Conservation (phyloP, 1,284 basidiomycete species). For the Cutaneotrichosporon sp. region DNA sequence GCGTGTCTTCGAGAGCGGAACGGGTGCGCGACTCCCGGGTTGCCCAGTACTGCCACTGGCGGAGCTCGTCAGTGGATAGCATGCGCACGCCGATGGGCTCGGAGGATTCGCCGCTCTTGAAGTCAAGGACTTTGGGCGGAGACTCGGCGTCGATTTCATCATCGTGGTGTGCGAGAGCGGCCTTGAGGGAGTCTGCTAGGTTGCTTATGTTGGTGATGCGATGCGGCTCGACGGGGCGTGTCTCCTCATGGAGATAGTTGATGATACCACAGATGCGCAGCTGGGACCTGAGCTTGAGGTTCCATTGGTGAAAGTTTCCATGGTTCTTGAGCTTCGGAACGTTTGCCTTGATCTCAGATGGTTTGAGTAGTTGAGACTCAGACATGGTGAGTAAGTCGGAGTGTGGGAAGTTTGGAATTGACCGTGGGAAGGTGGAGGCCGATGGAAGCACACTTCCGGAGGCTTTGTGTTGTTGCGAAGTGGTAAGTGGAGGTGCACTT, state of each 20-base stretch:
- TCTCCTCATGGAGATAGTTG: background rate
- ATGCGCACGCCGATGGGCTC: background rate
- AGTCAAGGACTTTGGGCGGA: background rate
- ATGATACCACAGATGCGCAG: background rate
- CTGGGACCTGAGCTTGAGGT: background rate
- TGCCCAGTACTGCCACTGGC: background rate
- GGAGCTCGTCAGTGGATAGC: background rate
- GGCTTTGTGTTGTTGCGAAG: no score
- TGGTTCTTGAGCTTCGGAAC: background rate
- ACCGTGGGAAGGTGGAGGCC: no score
- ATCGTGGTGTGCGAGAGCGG: background rate
- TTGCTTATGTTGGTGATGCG: background rate
- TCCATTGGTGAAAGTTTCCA: background rate
- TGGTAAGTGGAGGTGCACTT: no score
- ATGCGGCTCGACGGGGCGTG: background rate
- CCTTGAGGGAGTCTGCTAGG: background rate
- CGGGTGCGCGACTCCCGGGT: background rate
- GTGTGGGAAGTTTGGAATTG: background rate
- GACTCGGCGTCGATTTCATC: background rate
- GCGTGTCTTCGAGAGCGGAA: background rate
- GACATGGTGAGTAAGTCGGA: background rate
- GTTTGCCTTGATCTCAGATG: background rate
- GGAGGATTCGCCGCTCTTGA: background rate
- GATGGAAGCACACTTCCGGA: background rate
- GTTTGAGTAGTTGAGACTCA: background rate